Base-by-base conservation (phyloP, 768 basidiomycete genomes). In the Leccinellum luteum region DNA sequence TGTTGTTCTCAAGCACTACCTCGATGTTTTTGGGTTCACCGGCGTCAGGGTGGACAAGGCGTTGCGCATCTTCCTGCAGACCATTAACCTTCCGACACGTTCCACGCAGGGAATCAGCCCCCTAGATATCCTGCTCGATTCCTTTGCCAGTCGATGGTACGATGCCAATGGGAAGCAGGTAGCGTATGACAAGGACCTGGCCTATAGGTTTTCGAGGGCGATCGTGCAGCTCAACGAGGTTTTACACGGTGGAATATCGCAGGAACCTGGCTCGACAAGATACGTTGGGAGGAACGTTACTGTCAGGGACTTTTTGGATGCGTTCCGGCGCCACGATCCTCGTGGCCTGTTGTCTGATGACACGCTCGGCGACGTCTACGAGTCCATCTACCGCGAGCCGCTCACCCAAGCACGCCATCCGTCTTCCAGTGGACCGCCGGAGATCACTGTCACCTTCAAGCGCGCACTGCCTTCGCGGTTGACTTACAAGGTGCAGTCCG, bases 191-290 rank as follows among this genome's bases (percentile, higher is more conserved):
- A 89, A 85, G 72, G 90, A 93, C 66, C 78, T 92, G 60, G 87
- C 90, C 14, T 76, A 82, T 61, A 84, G 84, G 49, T 84, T 96
- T 48, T 87, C 91, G 35, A 82, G 87, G 53, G 86, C 92, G 4
- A 83, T 94, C 60, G 85, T 90, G 51, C 90, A 94, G 68, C 81
- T 99, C 55, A 96, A 97, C 68, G 92, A 95, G 48, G 83, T 88
- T 21, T 74, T 98, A 49, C 91, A 98, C 64, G 87, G 84, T 8
- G 81, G 79, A n/a, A 81, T 90, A 58, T 78, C 85, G 14, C 79
- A 83, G 57, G 81, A 84, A 52, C 77, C 83, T 47, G 84, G 88
- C 38, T 72, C 77, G 28, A 81, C 82, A 17, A 78, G 78, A 41
- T 78, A 81, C 58, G 77, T 81, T 3, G 76, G 77, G 64, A 82